Base-by-base conservation (phyloP, 495 filamentous ascomycete species). In the Talaromyces wortmannii region DNA sequence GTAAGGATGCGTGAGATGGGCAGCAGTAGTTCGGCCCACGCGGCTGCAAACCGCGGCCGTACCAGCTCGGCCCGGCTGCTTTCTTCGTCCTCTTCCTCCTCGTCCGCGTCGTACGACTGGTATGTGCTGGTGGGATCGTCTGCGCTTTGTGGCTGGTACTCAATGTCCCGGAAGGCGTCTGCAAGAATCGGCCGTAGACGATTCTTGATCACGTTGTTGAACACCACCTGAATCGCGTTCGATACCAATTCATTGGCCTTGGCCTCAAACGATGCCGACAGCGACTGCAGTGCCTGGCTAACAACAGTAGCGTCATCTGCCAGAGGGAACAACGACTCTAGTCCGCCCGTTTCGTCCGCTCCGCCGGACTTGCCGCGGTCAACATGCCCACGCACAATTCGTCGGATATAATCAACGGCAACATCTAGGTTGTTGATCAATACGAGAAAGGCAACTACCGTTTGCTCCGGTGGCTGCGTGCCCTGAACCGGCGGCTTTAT, bases 381-480 rank as follows among this genome's bases (percentile, higher is more conserved):
- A 10, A 89, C 65, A 50, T 85, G 82, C 44, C 82, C 77, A 45
- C 83, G 74, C 50, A 97, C 82, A 60, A 98, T 96, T 46, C 92
- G 90, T 36, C 83, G 81, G 52, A 91, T 78, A 69, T 98, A 98
- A 62, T 96, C 91, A 55, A 87, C 85, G 12, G 89, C 85, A 18
- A 95, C 76, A 67, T 97, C 94, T 23, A 98, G 83, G 65, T 92
- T 95, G 75, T 98, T 98, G 64, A 96, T 90, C 30, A 96, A 82
- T 10, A 97, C 85, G 7, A 97, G 83, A 70, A 97, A 97, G 4
- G 84, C 70, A 55, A 96, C 78, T 48, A 92, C 83, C 52, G 85
- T 87, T 54, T 90, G 83, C 64, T 97, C 94, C 0, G 90, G 86
- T 0, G 92, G 92, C 45, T 89, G 72, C 10, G 80, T 84, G 45